Conservation (phyloP, 1,139 yeast genomes). For the Taphrina populina region DNA sequence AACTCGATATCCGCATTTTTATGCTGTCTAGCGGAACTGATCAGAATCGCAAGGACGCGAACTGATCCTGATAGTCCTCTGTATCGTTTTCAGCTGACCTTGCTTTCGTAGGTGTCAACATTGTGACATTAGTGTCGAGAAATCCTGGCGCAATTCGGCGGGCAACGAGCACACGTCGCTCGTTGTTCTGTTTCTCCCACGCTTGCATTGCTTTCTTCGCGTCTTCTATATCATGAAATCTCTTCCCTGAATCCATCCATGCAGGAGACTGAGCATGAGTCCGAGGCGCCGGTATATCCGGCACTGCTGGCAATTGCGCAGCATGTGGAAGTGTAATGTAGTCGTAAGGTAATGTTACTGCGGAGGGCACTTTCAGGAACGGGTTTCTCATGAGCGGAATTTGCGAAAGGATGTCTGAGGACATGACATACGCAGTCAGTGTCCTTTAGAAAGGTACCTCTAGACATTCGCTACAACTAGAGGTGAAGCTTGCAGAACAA, state of each 20-base stretch:
- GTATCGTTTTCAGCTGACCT: neutral
- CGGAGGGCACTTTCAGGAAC: constrained; percentile 25
- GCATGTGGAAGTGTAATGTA: constrained; percentile 15
- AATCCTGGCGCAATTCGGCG: constrained; percentile 34
- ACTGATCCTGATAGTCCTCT: constrained; percentile 9
- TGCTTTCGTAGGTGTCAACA: constrained; percentile 26
- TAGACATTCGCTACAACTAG: too few species aligned
- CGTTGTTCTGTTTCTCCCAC: constrained; percentile 21
- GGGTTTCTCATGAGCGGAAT: constrained; percentile 29
- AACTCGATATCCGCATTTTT: too few species aligned
- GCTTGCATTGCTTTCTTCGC: constrained; percentile 2
- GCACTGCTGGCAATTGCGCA: constrained; percentile 5
- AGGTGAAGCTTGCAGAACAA: too few species aligned
- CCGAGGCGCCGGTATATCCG: constrained; percentile 1
- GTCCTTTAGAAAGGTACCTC: too few species aligned
- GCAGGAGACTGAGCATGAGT: neutral
- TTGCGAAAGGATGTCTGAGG: constrained; percentile 9
- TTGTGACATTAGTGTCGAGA: constrained; percentile 32
- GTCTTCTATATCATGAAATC: neutral
- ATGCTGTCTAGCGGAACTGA: too few species aligned
- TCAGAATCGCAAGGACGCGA: constrained; percentile 17
- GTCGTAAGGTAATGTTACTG: constrained; percentile 27
- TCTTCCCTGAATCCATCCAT: neutral
- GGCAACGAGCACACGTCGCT: constrained; percentile 17
- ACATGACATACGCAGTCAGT: too few species aligned